Evolutionary conservation across 345 rosid species (phyloP), one percentile per base, ranked within the genome.

Genomic region (Ceriops zippeliana): DNA sequence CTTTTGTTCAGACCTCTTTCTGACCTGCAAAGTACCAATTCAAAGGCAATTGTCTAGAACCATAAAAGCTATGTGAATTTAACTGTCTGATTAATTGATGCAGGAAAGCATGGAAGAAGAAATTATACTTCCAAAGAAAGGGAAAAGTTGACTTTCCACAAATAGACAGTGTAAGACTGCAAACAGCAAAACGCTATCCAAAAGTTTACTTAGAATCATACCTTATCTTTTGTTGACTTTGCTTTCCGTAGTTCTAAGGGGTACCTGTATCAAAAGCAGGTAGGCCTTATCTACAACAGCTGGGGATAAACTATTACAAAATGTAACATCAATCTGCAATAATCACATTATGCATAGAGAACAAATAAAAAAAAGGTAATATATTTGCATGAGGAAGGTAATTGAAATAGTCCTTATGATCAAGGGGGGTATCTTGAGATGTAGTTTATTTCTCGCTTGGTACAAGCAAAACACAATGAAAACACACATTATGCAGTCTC

Each of bases 171-270:
- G 7, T 10, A 58, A 21, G 51, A 5, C 24, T 47, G 47, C 46
- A 37, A 34, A 66, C 58, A 20, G 62, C 35, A 62, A 66, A 57
- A 10, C 3, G 22, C 34, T 21, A 70, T n/a, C 28, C 52, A 49
- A 72, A 66, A 37, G 35, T 35, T 64, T 68, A 21, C 13, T 42
- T 5, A 3, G n/a, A 58, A 66, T 24, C 67, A 30, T 82, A 93
- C 98, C 95, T 88, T 90, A 76, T 83, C 96, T 79, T 89, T 93
- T 64, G 95, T 80, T 64, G 95, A 85, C 82, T 90, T 90, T 77
- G 85, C 97, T 84, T 90, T 93, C 68, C 98, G 79, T 54, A 93
- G 79, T 86, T 93, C 98, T 76, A 93, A 73, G 6, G 98, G 98
- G 65, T 93, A 91, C 98, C 98, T 93, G 63, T 62, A 63, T 19